A percentile compares a stretch with the other conserved stretches of the same genome.
phyloP scores from a whole-genome alignment of 768 basidiomycete genomes.

The Leccinellum rugosiceps region DNA sequence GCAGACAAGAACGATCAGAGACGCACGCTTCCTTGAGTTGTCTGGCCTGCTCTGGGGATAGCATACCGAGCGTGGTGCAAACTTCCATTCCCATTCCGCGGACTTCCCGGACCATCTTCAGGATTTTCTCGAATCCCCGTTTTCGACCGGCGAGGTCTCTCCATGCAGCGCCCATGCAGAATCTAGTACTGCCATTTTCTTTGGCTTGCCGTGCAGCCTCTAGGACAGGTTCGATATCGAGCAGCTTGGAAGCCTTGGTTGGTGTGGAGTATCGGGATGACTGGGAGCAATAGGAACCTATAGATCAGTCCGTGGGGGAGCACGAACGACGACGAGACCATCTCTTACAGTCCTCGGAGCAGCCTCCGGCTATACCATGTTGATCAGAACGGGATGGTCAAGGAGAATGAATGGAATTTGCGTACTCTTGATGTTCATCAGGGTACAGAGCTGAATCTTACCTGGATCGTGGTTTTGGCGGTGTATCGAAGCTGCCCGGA shows the following conservation, averaged over 20 bases:
- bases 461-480: slow-evolving; percentile 81
- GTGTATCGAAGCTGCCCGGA: slow-evolving; percentile 80
- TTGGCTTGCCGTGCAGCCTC: slow-evolving; percentile 92
- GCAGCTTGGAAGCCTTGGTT: slow-evolving; percentile 82
- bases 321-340: slow-evolving; percentile 1
- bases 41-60: slow-evolving; percentile 87
- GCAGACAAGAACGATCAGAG: neutral
- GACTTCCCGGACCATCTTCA: slow-evolving; percentile 88
- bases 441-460: slow-evolving; percentile 93
- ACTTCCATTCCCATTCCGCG: slow-evolving; percentile 99
- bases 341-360: slow-evolving; percentile 86
- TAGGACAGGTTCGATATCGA: slow-evolving; percentile 89
- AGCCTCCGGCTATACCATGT: slow-evolving; percentile 74
- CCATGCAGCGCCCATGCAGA: slow-evolving; percentile 99
- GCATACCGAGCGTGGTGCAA: slow-evolving; percentile 97
- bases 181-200: slow-evolving; percentile 93
- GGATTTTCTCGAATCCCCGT: slow-evolving; percentile 88
- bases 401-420: slow-evolving; percentile 25
- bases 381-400: slow-evolving; percentile 4
- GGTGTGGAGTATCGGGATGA: slow-evolving; percentile 89
- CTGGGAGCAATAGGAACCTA: slow-evolving; percentile 97
- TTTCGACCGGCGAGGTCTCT: slow-evolving; percentile 90
- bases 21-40: slow-evolving; percentile 90
- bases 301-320: neutral
- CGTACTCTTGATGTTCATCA: slow-evolving; percentile 98